Conservation (phyloP, 1,139 yeast species). For the Geotrichum restrictum region DNA sequence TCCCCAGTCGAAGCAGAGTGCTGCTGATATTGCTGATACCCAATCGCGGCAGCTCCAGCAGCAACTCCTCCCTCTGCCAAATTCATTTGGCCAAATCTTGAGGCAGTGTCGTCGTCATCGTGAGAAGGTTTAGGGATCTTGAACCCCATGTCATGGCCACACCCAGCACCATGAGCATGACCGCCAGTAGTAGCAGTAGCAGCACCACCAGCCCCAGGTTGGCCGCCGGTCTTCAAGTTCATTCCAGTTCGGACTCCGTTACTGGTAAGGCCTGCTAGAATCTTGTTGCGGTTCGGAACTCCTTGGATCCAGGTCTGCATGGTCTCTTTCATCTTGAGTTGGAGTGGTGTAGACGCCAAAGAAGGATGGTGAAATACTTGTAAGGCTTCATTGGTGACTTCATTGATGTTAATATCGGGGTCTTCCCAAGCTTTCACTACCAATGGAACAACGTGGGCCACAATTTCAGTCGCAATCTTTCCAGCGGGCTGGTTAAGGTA, state of each 20-base stretch:
- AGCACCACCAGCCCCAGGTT: not conserved
- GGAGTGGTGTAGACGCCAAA: constrained; percentile 24
- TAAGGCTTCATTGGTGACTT: constrained; percentile 23
- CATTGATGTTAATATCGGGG: constrained; percentile 19
- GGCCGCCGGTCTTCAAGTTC: constrained; percentile 13
- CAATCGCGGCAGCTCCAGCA: not conserved
- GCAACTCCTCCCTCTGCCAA: constrained; percentile 5
- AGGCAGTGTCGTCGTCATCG: not conserved
- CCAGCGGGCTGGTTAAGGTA: constrained; percentile 44
- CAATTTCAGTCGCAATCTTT: constrained; percentile 47
- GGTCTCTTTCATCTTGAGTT: constrained; percentile 25
- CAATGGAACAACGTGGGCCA: constrained; percentile 52
- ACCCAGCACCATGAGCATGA: constrained; percentile 17
- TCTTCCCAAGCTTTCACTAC: constrained; percentile 36
- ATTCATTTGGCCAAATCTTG: not conserved
- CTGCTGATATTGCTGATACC: not conserved
- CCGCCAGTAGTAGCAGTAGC: not conserved
- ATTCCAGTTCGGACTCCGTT: constrained; percentile 28
- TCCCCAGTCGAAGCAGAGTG: not conserved
- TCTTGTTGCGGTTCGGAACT: constrained; percentile 19
- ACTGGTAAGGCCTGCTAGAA: constrained; percentile 25
- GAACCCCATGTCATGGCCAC: constrained; percentile 19
- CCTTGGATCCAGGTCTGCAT: constrained; percentile 26
- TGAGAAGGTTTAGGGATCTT: constrained; percentile 13
- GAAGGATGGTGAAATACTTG: constrained; percentile 31